These are phyloP conservation scores for Aureobasidium pullulans DNA, from an alignment of 2,329 filamentous ascomycete species.

Conservation along the genomic window DNA sequence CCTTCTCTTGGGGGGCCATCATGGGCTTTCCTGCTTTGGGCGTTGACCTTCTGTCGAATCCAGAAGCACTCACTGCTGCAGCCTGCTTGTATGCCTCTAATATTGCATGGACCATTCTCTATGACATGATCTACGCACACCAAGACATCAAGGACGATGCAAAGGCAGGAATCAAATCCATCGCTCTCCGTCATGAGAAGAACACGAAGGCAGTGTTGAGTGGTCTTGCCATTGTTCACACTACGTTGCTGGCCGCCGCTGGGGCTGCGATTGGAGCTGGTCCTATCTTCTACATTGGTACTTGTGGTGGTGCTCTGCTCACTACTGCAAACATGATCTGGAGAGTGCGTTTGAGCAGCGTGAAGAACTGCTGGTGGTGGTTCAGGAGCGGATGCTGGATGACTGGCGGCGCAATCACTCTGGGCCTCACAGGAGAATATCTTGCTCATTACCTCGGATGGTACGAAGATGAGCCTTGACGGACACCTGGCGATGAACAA, in stretches of 20 bases:
- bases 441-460: slow-evolving; percentile 13
- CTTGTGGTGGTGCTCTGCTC: slow-evolving; percentile 49
- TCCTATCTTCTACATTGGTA: slow-evolving; percentile 51
- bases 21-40: slow-evolving; percentile 82
- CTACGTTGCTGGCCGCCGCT: slow-evolving; percentile 62
- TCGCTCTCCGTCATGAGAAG: slow-evolving; percentile 69
- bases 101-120: slow-evolving; percentile 77
- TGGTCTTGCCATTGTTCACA: slow-evolving; percentile 61
- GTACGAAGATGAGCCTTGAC: slow-evolving; percentile 4
- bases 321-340: slow-evolving; percentile 53
- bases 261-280: slow-evolving; percentile 56
- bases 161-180: slow-evolving; percentile 82
- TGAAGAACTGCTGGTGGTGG: slow-evolving; percentile 57
- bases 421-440: slow-evolving; percentile 52
- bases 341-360: slow-evolving; percentile 49
- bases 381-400: slow-evolving; percentile 56
- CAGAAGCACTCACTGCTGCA: slow-evolving; percentile 57
- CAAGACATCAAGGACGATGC: slow-evolving; percentile 84
- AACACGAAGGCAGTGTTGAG: slow-evolving; percentile 70
- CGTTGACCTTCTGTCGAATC: slow-evolving; percentile 61
- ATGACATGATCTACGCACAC: slow-evolving; percentile 90
- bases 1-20: slow-evolving; percentile 83
- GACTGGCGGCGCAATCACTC: slow-evolving; percentile 51
- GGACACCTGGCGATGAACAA: neutral
- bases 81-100: slow-evolving; percentile 68